A percentile compares a stretch with the other conserved stretches of the same genome.
Evolutionary conservation across 2,329 filamentous ascomycete genomes (phyloP).

Genomic region (Neoscytalidium dimidiatum): DNA sequence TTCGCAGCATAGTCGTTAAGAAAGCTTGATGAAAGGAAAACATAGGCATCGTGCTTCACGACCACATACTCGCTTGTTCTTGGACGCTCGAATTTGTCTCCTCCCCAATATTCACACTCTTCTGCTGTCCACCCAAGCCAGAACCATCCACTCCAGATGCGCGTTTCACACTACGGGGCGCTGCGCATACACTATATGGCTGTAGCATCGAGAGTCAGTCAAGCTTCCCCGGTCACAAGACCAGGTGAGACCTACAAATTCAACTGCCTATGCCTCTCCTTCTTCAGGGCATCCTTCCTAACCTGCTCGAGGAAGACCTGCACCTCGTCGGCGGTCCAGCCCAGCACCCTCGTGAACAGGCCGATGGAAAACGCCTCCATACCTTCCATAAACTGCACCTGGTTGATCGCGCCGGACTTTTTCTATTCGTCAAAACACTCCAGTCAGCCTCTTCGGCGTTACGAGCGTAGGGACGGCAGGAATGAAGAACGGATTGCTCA

Average conservation of each 20-base stretch:
- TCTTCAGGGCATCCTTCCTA: conserved; percentile 27
- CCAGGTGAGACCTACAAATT: neutral
- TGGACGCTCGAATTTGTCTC: neutral
- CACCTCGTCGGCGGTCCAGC: conserved; percentile 46
- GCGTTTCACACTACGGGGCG: neutral
- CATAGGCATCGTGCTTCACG: neutral
- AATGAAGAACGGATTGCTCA: neutral
- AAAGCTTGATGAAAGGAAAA: too few relatives aligned
- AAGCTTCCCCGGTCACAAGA: neutral
- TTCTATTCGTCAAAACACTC: conserved; percentile 14
- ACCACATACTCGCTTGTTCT: neutral
- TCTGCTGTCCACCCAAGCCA: neutral
- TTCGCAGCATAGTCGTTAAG: too few relatives aligned
- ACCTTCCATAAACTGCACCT: conserved; percentile 44
- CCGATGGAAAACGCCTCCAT: conserved; percentile 46
- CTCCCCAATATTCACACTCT: neutral
- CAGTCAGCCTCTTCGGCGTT: neutral
- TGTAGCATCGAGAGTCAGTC: neutral
- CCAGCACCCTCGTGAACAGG: conserved; percentile 43
- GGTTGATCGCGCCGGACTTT: conserved; percentile 30
- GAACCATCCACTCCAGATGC: neutral
- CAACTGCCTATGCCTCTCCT: neutral
- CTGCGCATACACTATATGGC: conserved; percentile 3
- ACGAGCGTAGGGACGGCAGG: too few relatives aligned
- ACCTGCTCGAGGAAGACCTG: conserved; percentile 37